Base-by-base conservation (phyloP, 202 grass and related monocot genomes). In the Bolboschoenoplectus hybrid region DNA sequence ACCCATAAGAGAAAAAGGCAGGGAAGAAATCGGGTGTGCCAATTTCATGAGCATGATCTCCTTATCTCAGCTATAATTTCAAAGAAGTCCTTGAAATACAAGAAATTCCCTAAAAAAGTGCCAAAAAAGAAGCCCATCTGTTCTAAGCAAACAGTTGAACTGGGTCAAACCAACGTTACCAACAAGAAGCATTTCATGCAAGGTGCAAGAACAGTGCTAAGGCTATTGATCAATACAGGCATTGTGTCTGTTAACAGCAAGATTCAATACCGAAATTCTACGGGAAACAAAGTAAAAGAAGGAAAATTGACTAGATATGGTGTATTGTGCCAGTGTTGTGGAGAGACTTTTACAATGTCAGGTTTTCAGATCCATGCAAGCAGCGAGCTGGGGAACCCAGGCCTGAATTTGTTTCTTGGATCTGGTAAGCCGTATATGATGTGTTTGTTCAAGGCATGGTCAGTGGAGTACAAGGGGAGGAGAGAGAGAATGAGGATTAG, bases 371-470 rank as follows among this genome's bases (percentile, higher is more conserved):
- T 76, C 35, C 95, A 95, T 88, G 84, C 93, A 86, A 87, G 88
- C 84, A 72, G 87, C 75, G 81, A 17, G 72, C 74, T 80, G 63
- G 82, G 91, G 76, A 67, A 52, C 57, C 87, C 87, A 16, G 91
- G 87, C 78, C 81, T 95, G 89, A 93, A 95, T 93, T 87, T 97
- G 86, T 97, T 92, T 90, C 76, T 92, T 62, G 84, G 85, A 89
- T 85, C 78, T 88, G 93, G 91, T 91, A 93, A 95, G 82, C 85
- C 93, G 5, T 97, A 93, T 76, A 88, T 86, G 52, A 83, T 97
- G 78, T 92, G 91, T 84, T 88, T 92, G 85, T 92, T 97, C 81
- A 87, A 95, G 84, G 92, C 95, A 74, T 97, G 95, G 95, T 93
- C 82, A 84, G 74, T 91, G 14, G 95, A 97, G 81, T 89, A 97